Conservation (phyloP, 2,329 filamentous ascomycete genomes). For the Cordyceps fumosorosea region DNA sequence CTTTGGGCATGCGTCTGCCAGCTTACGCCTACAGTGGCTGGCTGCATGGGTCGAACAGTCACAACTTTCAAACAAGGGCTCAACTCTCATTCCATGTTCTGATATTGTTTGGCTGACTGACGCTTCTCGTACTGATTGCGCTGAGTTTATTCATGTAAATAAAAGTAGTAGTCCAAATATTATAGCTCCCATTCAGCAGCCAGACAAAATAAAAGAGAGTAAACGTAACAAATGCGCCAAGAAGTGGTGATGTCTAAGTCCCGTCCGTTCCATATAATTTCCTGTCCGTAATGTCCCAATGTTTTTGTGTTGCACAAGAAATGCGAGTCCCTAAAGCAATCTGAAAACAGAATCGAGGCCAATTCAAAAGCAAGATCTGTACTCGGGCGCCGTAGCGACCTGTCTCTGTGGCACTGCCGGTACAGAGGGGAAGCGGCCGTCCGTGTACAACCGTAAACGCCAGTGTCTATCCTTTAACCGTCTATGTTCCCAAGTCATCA, state of each 20-base stretch:
- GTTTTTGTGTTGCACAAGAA: conserved; percentile 1
- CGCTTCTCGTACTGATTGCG: not conserved
- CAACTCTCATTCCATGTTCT: not conserved
- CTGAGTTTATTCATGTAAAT: conserved; percentile 15
- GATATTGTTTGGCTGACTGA: not conserved
- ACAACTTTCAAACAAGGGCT: not conserved
- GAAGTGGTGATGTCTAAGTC: conserved; percentile 19
- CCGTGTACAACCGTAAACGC: conserved; percentile 26
- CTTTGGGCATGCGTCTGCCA: not conserved
- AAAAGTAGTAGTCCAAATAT: conserved; percentile 15
- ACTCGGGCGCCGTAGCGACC: not conserved
- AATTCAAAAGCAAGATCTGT: conserved; percentile 9
- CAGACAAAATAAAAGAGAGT: conserved; percentile 5
- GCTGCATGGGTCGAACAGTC: not conserved
- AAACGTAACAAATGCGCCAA: conserved; percentile 13
- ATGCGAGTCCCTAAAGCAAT: not conserved
- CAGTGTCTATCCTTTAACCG: conserved; percentile 29
- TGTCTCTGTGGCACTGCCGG: conserved; percentile 1
- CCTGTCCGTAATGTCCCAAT: conserved; percentile 7
- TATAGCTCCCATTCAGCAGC: conserved; percentile 4
- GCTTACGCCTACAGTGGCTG: not conserved
- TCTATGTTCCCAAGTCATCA: conserved; percentile 35
- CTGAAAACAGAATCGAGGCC: not conserved
- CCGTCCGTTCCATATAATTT: conserved; percentile 8
- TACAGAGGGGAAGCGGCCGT: not conserved